A percentile compares a stretch with the other conserved stretches of the same genome.
phyloP scores from a whole-genome alignment of 345 rosid genomes.

The Sonneratia caseolaris region DNA sequence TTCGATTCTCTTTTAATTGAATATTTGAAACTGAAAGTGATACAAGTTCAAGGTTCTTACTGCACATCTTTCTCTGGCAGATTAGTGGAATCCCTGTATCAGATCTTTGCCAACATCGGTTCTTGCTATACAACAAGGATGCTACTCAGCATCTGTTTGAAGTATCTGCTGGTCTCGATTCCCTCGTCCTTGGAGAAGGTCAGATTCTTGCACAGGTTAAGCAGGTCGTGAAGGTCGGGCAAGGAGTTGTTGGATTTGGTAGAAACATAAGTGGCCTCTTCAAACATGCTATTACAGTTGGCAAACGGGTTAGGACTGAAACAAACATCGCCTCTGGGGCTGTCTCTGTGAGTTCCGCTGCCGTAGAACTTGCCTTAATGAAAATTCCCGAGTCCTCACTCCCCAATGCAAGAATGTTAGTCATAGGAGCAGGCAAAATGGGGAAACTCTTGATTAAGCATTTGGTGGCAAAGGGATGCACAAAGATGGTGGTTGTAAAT shows the following conservation, averaged over 20 bases:
- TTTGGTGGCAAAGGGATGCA: constrained; percentile 66
- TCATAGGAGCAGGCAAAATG: constrained; percentile 73
- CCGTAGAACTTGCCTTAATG: constrained; percentile 64
- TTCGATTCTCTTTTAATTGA: neutral
- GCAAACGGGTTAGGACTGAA: constrained; percentile 67
- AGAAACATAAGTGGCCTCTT: constrained; percentile 61
- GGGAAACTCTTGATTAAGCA: constrained; percentile 80
- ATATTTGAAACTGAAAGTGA: neutral
- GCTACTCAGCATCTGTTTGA: constrained; percentile 81
- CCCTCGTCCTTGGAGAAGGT: constrained; percentile 74
- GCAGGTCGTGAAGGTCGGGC: constrained; percentile 67
- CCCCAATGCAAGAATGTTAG: constrained; percentile 45
- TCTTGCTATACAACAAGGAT: constrained; percentile 74
- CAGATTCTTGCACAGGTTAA: constrained; percentile 80
- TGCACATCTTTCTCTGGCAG: constrained; percentile 23
- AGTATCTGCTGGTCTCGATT: constrained; percentile 94
- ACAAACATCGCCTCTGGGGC: constrained; percentile 69
- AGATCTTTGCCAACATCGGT: constrained; percentile 64
- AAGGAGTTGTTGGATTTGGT: constrained; percentile 68
- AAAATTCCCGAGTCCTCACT: constrained; percentile 47
- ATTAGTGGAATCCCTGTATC: constrained; percentile 64
- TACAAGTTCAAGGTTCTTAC: neutral
- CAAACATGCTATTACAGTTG: constrained; percentile 63
- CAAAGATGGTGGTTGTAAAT: constrained; percentile 49
- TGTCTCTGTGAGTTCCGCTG: constrained; percentile 70